These are phyloP conservation scores for Eimeria mitis DNA, from an alignment of 169 alveolate species.

Conservation along the genomic window DNA sequence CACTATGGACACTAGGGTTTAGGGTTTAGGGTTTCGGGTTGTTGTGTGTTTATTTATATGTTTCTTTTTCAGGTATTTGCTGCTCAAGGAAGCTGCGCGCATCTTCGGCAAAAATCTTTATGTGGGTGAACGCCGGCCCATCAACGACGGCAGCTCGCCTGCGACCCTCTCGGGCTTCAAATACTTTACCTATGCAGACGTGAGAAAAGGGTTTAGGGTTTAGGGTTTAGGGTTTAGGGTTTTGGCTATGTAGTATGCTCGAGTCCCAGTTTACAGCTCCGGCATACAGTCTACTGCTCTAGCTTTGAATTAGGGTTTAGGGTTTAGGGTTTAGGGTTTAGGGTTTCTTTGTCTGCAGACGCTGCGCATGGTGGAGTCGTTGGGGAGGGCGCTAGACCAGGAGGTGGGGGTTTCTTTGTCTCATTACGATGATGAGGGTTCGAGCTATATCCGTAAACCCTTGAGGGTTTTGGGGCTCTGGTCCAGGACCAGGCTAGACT, in stretches of 20 bases:
- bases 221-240: slow-evolving; percentile 39
- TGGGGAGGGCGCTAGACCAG: slow-evolving; percentile 22
- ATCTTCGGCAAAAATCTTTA: neutral
- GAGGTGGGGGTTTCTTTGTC: slow-evolving; percentile 24
- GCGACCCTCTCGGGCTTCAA: slow-evolving; percentile 23
- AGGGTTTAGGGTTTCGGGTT: neutral
- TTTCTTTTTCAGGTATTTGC: slow-evolving; percentile 7
- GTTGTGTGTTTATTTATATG: neutral
- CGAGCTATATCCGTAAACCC: neutral
- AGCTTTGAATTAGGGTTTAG: neutral
- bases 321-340: slow-evolving; percentile 15
- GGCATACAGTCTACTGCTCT: too few relatives aligned
- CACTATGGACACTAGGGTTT: neutral
- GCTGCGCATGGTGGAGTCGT: slow-evolving; percentile 45
- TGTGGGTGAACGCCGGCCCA: slow-evolving; percentile 26
- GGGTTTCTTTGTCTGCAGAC: slow-evolving; percentile 28
- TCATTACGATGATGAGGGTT: neutral
- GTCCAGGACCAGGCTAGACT: slow-evolving; percentile 33
- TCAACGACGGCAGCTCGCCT: neutral
- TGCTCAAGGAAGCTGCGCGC: slow-evolving; percentile 17
- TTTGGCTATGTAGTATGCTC: neutral
- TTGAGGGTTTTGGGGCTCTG: slow-evolving; percentile 32
- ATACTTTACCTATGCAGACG: slow-evolving; percentile 39
- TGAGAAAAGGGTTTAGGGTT: slow-evolving; percentile 3
- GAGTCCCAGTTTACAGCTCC: too few relatives aligned